phyloP scores from a whole-genome alignment of 2,329 filamentous ascomycete genomes.

The Claviceps paspali region DNA sequence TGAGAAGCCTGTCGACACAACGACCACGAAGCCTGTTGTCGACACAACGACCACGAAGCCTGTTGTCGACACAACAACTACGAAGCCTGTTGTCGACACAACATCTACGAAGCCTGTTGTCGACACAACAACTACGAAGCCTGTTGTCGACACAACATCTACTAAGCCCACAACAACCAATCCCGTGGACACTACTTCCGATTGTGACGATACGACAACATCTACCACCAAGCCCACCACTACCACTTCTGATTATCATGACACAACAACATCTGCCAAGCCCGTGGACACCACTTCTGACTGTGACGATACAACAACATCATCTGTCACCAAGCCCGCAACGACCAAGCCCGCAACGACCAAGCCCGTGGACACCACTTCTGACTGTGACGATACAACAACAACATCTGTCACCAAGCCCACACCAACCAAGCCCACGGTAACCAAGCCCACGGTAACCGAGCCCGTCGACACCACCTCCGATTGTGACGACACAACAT shows the following conservation, averaged over 20 bases:
- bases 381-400: too few relatives aligned
- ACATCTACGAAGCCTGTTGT: slow-evolving; percentile 6
- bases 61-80: slow-evolving; percentile 6
- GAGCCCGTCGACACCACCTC: neutral
- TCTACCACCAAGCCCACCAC: neutral
- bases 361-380: neutral
- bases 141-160: too few relatives aligned
- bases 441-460: too few relatives aligned
- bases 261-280: neutral
- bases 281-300: too few relatives aligned
- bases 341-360: neutral
- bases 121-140: slow-evolving; percentile 6
- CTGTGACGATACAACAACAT: too few relatives aligned
- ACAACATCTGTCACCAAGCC: neutral
- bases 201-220: neutral
- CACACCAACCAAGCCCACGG: slow-evolving; percentile 11
- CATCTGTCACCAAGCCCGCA: neutral
- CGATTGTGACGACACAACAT: neutral
- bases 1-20: neutral
- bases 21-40: slow-evolving; percentile 3
- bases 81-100: neutral
- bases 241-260: neutral
- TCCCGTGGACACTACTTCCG: neutral
- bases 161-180: slow-evolving; percentile 4
- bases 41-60: slow-evolving; percentile 4